These are phyloP conservation scores for Leishmania martiniquensis DNA, from an alignment of 208 protist genomes.

Conservation along the genomic window DNA sequence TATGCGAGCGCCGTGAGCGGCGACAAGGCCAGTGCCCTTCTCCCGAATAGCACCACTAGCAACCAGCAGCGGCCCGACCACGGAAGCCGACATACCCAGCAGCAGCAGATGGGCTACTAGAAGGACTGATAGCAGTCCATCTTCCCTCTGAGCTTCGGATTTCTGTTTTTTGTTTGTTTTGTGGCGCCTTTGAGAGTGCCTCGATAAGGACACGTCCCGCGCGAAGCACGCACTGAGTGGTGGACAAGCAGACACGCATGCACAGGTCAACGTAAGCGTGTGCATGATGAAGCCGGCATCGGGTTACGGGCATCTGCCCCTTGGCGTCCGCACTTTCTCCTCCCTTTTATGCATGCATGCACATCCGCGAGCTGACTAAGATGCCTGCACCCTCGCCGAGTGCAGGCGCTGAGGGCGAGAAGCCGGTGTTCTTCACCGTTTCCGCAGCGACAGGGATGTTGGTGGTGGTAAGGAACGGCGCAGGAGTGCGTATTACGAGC, in stretches of 20 bases:
- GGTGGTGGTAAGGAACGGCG: background rate
- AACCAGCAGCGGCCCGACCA: background rate
- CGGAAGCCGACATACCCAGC: background rate
- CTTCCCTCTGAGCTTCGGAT: background rate
- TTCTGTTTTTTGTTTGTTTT: constrained; percentile 4
- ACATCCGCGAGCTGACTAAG: background rate
- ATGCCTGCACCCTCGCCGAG: background rate
- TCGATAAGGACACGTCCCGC: background rate
- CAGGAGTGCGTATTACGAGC: background rate
- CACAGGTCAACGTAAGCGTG: background rate
- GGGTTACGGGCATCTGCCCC: background rate
- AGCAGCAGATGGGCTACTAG: constrained; percentile 12
- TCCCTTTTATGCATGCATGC: background rate
- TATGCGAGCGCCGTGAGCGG: background rate
- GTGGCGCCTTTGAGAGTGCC: background rate
- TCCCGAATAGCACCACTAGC: background rate
- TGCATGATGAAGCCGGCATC: background rate
- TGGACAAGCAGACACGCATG: background rate
- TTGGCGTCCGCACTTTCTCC: background rate
- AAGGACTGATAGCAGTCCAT: background rate
- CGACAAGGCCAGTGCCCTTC: background rate
- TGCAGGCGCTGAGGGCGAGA: background rate
- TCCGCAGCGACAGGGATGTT: background rate
- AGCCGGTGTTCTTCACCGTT: background rate
- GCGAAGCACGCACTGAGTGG: background rate